Conservation (phyloP, 2,329 filamentous ascomycete genomes). For the Lasiodiplodia gonubiensis region DNA sequence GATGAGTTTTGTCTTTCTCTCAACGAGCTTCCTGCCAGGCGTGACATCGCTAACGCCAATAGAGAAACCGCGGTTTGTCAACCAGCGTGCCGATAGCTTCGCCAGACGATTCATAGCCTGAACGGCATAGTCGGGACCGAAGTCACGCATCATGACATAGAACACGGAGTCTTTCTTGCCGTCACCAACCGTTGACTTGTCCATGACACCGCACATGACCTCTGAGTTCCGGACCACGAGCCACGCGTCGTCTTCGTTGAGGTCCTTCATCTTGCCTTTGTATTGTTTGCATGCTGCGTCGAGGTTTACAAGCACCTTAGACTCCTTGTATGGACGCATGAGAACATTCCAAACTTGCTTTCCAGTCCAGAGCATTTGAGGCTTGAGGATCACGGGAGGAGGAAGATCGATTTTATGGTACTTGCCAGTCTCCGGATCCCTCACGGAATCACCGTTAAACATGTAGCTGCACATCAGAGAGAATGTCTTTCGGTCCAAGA, state of each 20-base stretch:
- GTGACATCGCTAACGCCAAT: slow-evolving; percentile 96
- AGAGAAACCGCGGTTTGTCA: slow-evolving; percentile 92
- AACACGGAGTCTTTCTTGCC: slow-evolving; percentile 99
- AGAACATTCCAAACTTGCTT: slow-evolving; percentile 95
- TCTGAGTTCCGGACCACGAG: slow-evolving; percentile 94
- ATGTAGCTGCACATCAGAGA: slow-evolving; percentile 92
- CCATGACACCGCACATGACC: slow-evolving; percentile 96
- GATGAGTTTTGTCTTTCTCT: slow-evolving; percentile 77
- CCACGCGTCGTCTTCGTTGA: slow-evolving; percentile 77
- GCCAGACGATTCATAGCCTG: slow-evolving; percentile 92
- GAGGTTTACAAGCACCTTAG: slow-evolving; percentile 83
- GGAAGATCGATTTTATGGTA: slow-evolving; percentile 78
- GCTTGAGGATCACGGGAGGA: slow-evolving; percentile 83
- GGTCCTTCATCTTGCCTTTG: slow-evolving; percentile 74
- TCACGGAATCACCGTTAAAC: slow-evolving; percentile 72
- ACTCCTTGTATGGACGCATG: slow-evolving; percentile 86
- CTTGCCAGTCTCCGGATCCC: slow-evolving; percentile 53
- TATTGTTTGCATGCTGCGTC: slow-evolving; percentile 91
- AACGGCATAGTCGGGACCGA: slow-evolving; percentile 85
- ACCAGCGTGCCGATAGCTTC: slow-evolving; percentile 84
- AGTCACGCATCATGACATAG: slow-evolving; percentile 95
- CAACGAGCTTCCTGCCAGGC: slow-evolving; percentile 72
- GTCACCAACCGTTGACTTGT: slow-evolving; percentile 95
- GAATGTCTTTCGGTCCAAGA: slow-evolving; percentile 88
- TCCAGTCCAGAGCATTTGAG: slow-evolving; percentile 88